A percentile compares a stretch with the other conserved stretches of the same genome.
Conservation (phyloP, 345 rosid species). For the Populus simonii region DNA sequence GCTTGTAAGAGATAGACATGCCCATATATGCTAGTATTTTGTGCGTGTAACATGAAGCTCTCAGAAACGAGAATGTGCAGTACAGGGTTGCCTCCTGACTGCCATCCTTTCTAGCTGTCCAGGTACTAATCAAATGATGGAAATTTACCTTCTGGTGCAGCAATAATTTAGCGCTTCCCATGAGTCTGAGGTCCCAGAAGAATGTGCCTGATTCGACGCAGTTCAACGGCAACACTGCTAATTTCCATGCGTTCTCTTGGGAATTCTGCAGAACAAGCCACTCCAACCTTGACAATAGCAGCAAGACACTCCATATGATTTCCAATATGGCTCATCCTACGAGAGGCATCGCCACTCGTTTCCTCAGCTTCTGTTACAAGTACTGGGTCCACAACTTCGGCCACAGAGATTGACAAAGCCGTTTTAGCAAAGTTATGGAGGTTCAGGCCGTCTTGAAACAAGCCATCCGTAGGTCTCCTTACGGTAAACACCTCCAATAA, state of each 20-base stretch:
- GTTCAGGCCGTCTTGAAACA: constrained; percentile 4
- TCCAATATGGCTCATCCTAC: not conserved
- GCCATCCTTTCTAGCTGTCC: no score
- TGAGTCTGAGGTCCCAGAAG: not conserved
- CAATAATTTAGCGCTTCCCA: not conserved
- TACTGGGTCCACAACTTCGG: not conserved
- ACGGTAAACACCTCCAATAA: constrained; percentile 31
- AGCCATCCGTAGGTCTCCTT: constrained; percentile 11
- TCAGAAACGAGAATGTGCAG: no score
- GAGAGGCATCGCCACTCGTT: not conserved
- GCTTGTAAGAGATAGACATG: no score
- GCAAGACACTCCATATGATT: not conserved
- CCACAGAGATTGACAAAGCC: not conserved
- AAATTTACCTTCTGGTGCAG: not conserved
- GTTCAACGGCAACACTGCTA: not conserved
- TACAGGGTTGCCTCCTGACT: no score
- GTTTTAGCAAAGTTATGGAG: not conserved
- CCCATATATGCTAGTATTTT: no score
- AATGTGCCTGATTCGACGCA: not conserved
- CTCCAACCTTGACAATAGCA: not conserved
- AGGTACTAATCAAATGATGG: not conserved
- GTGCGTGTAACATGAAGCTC: no score
- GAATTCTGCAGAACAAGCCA: not conserved
- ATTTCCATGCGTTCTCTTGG: not conserved
- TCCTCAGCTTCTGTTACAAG: not conserved